A percentile compares a stretch with the other conserved stretches of the same genome.
These are phyloP conservation scores for Tilletiopsis washingtonensis DNA, from an alignment of 1,284 basidiomycete species.

Conservation along the genomic window DNA sequence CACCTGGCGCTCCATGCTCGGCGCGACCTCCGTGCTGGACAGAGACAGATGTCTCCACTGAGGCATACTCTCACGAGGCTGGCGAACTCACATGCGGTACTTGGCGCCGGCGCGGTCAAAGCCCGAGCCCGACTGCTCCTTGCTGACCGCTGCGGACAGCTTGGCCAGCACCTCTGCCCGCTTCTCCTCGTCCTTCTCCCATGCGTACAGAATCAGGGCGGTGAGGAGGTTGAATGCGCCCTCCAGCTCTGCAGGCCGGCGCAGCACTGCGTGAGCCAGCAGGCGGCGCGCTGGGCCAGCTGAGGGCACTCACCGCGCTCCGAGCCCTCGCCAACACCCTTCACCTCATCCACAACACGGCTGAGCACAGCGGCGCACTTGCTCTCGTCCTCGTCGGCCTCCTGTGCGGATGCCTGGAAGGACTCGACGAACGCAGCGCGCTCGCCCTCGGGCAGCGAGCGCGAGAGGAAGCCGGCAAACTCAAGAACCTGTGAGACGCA, in stretches of 20 bases:
- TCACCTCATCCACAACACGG: slow-evolving; percentile 10
- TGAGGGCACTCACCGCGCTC: slow-evolving; percentile 22
- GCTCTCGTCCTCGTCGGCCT: slow-evolving; percentile 2
- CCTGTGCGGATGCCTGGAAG: slow-evolving; percentile 18
- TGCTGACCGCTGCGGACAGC: slow-evolving; percentile 15
- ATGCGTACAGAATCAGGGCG: slow-evolving; percentile 22
- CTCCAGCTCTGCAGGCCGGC: slow-evolving; percentile 23
- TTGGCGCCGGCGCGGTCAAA: slow-evolving; percentile 24
- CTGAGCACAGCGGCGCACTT: no score
- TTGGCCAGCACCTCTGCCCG: slow-evolving; percentile 14
- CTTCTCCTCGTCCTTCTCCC: slow-evolving; percentile 7
- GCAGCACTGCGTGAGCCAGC: not conserved
- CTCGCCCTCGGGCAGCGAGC: slow-evolving; percentile 28
- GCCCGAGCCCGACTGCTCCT: slow-evolving; percentile 1
- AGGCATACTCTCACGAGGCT: no score
- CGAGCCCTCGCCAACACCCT: slow-evolving; percentile 19
- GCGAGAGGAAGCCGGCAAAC: slow-evolving; percentile 32
- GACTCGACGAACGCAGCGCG: slow-evolving; percentile 38
- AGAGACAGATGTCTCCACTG: not conserved
- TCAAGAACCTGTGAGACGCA: slow-evolving; percentile 20
- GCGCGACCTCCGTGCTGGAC: not conserved
- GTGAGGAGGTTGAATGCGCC: slow-evolving; percentile 41
- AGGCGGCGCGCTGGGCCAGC: slow-evolving; percentile 14
- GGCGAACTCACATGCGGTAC: slow-evolving; percentile 14
- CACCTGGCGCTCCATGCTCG: not conserved